These are phyloP conservation scores for Bryoglossum gracile DNA, from an alignment of 495 filamentous ascomycete species.

Conservation along the genomic window DNA sequence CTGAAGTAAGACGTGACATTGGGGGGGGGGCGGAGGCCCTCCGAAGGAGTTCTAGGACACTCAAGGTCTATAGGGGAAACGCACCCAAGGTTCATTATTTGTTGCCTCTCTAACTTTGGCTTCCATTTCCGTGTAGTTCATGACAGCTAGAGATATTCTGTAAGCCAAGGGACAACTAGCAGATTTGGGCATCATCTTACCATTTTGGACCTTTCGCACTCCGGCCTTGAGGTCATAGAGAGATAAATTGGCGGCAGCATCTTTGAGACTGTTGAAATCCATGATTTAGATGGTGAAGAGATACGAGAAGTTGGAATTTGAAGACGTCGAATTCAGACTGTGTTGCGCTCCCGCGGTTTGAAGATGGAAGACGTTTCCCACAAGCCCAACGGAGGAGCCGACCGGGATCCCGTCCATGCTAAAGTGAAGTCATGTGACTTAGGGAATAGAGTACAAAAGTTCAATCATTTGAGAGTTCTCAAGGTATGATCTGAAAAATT, in stretches of 20 bases:
- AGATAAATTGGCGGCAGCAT: constrained; percentile 87
- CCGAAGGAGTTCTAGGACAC: background rate
- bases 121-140: constrained; percentile 99
- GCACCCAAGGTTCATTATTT: constrained; percentile 87
- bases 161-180: constrained; percentile 15
- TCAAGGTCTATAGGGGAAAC: constrained; percentile 1
- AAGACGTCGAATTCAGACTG: too few relatives aligned
- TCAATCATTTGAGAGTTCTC: too few relatives aligned
- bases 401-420: too few relatives aligned
- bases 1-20: background rate
- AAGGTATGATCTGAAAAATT: too few relatives aligned
- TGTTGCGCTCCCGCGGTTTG: too few relatives aligned
- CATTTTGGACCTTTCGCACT: constrained; percentile 97
- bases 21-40: background rate
- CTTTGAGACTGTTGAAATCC: constrained; percentile 80
- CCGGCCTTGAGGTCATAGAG: constrained; percentile 97
- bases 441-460: too few relatives aligned
- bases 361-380: too few relatives aligned
- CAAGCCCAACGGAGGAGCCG: too few relatives aligned
- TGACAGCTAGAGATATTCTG: constrained; percentile 60
- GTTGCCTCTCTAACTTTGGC: constrained; percentile 96
- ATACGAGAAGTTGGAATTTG: background rate
- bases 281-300: constrained; percentile 38
- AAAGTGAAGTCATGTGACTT: too few relatives aligned
- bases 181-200: constrained; percentile 42